phyloP scores from a whole-genome alignment of 2,329 filamentous ascomycete species.

The Diaporthe amygdali region DNA sequence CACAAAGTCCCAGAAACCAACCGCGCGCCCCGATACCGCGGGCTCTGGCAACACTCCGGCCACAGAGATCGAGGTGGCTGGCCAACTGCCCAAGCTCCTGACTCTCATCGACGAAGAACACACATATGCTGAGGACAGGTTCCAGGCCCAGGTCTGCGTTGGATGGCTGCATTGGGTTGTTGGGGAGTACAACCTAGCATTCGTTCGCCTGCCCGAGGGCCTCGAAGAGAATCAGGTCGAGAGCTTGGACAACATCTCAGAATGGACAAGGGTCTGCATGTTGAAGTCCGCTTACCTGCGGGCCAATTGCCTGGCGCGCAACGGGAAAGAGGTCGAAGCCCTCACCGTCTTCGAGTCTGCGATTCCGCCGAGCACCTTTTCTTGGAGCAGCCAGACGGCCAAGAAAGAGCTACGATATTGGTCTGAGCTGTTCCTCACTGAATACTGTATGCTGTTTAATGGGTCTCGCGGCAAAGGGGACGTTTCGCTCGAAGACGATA shows the following conservation, averaged over 20 bases:
- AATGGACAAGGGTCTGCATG: slow-evolving; percentile 84
- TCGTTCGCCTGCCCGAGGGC: slow-evolving; percentile 66
- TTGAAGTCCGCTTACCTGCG: slow-evolving; percentile 81
- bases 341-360: slow-evolving; percentile 70
- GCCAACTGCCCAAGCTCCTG: slow-evolving; percentile 55
- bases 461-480: slow-evolving; percentile 59
- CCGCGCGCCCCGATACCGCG: slow-evolving; percentile 42
- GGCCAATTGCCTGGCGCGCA: slow-evolving; percentile 64
- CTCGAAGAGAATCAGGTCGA: slow-evolving; percentile 61
- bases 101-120: slow-evolving; percentile 64
- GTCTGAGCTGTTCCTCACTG: slow-evolving; percentile 79
- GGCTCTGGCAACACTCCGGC: slow-evolving; percentile 41
- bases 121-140: slow-evolving; percentile 59
- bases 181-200: slow-evolving; percentile 69
- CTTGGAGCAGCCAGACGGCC: slow-evolving; percentile 56
- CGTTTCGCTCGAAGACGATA: slow-evolving; percentile 54
- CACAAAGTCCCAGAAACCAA: slow-evolving; percentile 46
- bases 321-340: slow-evolving; percentile 60
- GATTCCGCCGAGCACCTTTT: slow-evolving; percentile 63
- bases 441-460: slow-evolving; percentile 73
- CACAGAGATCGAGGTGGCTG: slow-evolving; percentile 51
- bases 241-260: slow-evolving; percentile 58
- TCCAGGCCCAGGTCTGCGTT: slow-evolving; percentile 83
- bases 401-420: slow-evolving; percentile 75
- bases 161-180: slow-evolving; percentile 85